Percentiles rank a stretch among this genome's conserved stretches.
These are phyloP conservation scores for Tuber umbilicatum DNA, from an alignment of 495 filamentous ascomycete species.

Conservation along the genomic window DNA sequence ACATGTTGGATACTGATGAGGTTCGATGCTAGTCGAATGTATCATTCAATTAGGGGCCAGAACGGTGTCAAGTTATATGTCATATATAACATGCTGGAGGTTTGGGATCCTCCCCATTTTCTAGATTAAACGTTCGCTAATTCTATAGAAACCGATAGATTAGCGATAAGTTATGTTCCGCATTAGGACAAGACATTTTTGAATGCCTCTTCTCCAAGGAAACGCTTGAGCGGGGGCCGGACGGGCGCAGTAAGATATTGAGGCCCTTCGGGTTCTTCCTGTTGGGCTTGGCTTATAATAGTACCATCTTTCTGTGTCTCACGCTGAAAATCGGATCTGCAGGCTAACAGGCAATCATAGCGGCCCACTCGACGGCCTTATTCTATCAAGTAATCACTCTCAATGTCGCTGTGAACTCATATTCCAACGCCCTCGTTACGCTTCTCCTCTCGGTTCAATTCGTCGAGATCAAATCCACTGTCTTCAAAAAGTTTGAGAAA, in stretches of 20 bases:
- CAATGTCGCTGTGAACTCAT: slow-evolving; percentile 97
- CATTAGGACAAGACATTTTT: slow-evolving; percentile 89
- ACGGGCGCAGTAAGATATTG: slow-evolving; percentile 87
- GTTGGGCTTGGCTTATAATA: slow-evolving; percentile 68
- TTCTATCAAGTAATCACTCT: slow-evolving; percentile 97
- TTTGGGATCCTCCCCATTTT: slow-evolving; percentile 35
- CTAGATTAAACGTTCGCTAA: not conserved
- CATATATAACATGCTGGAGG: slow-evolving; percentile 94
- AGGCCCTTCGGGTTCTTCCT: slow-evolving; percentile 87
- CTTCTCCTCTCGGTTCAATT: slow-evolving; percentile 92
- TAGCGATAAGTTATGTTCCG: slow-evolving; percentile 77
- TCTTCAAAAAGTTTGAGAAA: slow-evolving; percentile 97
- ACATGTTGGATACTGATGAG: slow-evolving; percentile 82
- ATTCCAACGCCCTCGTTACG: slow-evolving; percentile 89
- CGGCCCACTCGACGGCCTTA: slow-evolving; percentile 73
- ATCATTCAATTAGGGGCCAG: slow-evolving; percentile 93
- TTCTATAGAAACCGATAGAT: slow-evolving; percentile 44
- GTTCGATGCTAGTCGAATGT: slow-evolving; percentile 95
- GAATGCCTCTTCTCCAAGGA: slow-evolving; percentile 92
- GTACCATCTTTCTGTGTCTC: slow-evolving; percentile 18
- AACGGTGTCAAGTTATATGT: slow-evolving; percentile 97
- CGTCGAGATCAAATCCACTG: slow-evolving; percentile 93
- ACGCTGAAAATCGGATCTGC: not conserved
- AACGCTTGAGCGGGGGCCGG: slow-evolving; percentile 75
- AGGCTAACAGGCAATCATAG: slow-evolving; percentile 47